Base-by-base conservation (phyloP, 1,139 yeast species). In the Ogataea hybrid region DNA sequence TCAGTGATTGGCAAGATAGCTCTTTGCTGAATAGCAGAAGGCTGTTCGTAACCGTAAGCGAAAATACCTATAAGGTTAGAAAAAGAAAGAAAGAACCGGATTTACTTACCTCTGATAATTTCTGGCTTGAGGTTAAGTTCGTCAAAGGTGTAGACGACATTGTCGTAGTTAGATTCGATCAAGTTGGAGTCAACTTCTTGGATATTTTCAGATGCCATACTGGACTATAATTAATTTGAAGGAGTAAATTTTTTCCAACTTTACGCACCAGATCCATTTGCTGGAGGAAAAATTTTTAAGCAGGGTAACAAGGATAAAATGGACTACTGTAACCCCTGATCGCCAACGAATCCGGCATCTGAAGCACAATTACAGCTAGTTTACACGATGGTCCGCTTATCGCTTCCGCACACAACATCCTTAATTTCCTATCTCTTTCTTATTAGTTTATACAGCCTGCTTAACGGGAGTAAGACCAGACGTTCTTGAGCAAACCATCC, bases 391-490 rank as follows among this genome's bases (percentile, higher is more conserved):
- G 21, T 20, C 7, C 9, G 7, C 21, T 20, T 20, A 7, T 20
- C 9, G 21, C 21, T 7, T 20, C 21, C 9, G 10, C 16, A 31
- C 7, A 17, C 18, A 30, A 6, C 30, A 6, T 8, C 25, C 27
- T 16, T 11, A 14, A n/a, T 16, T 21, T 14, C 36, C 35, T 34
- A 34, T 38, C 37, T 35, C 34, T 33, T 35, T 32, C 39, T 35
- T 35, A 35, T 42, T 21, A 39, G 39, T 41, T 32, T 41, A 32
- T 35, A 35, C 39, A 32, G 17, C 16, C 30, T 30, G 37, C 71
- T 84, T 89, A 89, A 84, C 96, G 96, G 79, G 96, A 85, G 94
- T 89, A 90, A 70, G 94, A 78, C 95, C 96, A 90, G 81, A 90
- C 97, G 81, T 89, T 89, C 82, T 86, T 86, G 75, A 92, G 81